These are phyloP conservation scores for Coemansia sp. DNA, from an alignment of 192 early-diverging fungal genomes.

Conservation along the genomic window DNA sequence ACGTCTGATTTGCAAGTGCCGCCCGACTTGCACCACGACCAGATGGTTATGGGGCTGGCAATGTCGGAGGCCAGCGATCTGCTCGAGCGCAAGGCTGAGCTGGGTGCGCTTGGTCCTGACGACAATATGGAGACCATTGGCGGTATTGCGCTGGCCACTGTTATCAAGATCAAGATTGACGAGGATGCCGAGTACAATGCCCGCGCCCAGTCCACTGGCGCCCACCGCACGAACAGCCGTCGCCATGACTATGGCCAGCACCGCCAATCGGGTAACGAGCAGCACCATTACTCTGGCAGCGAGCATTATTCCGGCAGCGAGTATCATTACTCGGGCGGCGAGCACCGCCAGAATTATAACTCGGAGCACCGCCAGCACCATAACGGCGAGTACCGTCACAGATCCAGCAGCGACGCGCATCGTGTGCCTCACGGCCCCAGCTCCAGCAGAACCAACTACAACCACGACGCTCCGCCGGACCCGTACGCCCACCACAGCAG, in stretches of 20 bases:
- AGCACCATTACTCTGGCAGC: too few relatives aligned
- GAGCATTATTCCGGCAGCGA: too few relatives aligned
- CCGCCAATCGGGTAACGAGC: not conserved
- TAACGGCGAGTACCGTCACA: not conserved
- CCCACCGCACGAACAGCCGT: not conserved
- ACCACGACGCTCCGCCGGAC: not conserved
- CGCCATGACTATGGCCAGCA: not conserved
- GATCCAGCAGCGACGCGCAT: not conserved
- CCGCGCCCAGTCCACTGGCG: slow-evolving; percentile 9
- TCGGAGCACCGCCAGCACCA: not conserved
- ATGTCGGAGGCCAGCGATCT: slow-evolving; percentile 38
- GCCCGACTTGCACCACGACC: slow-evolving; percentile 33
- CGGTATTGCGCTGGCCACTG: slow-evolving; percentile 41
- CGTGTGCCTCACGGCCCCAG: not conserved
- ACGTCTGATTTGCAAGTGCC: slow-evolving; percentile 17
- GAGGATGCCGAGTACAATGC: slow-evolving; percentile 11
- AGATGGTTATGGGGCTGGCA: slow-evolving; percentile 41
- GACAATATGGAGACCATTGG: slow-evolving; percentile 43
- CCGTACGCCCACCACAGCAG: slow-evolving; percentile 5
- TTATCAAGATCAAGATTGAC: slow-evolving; percentile 51
- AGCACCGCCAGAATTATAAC: not conserved
- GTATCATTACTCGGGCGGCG: not conserved
- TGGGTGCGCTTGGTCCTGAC: slow-evolving; percentile 22
- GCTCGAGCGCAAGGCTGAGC: slow-evolving; percentile 27
- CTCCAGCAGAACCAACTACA: slow-evolving; percentile 6